Percentiles rank a stretch among this genome's conserved stretches.
Evolutionary conservation across 805 yeast species (phyloP).

Genomic region (Monosporozyma yasuniensis): DNA sequence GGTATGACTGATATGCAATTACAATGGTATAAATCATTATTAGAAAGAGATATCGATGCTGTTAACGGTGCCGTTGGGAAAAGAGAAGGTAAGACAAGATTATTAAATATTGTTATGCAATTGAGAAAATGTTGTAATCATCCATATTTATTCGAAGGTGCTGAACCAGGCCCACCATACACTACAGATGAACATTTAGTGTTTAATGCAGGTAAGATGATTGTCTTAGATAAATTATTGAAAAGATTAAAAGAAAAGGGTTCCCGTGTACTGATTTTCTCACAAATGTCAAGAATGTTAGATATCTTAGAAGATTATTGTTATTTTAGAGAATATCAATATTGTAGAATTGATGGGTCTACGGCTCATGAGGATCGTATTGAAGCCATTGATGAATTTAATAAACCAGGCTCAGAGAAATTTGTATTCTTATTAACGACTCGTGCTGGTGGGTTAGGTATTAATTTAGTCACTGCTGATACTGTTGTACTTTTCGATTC

Average conservation of each 20-base stretch:
- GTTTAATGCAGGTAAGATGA: conserved; percentile 84
- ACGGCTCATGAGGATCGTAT: conserved; percentile 90
- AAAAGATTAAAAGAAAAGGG: conserved; percentile 65
- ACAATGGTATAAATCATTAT: conserved; percentile 78
- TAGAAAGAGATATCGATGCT: conserved; percentile 92
- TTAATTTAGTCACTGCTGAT: conserved; percentile 86
- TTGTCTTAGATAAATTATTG: conserved; percentile 74
- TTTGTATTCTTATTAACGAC: conserved; percentile 83
- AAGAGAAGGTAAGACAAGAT: conserved; percentile 83
- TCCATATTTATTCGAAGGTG: conserved; percentile 93
- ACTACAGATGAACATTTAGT: conserved; percentile 92
- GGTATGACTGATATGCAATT: conserved; percentile 96
- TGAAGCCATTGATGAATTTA: conserved; percentile 84
- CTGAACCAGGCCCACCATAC: conserved; percentile 96
- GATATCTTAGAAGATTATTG: conserved; percentile 93
- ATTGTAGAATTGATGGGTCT: conserved; percentile 89
- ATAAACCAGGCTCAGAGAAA: conserved; percentile 68
- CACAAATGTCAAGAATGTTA: conserved; percentile 85
- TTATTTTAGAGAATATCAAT: conserved; percentile 68
- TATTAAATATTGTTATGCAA: conserved; percentile 93
- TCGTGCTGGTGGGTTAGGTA: conserved; percentile 95
- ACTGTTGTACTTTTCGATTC: conserved; percentile 82
- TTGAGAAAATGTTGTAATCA: conserved; percentile 93
- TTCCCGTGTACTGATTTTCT: conserved; percentile 81
- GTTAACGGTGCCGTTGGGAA: conserved; percentile 95